Evolutionary conservation across 2,329 filamentous ascomycete genomes (phyloP).

Genomic region (Chaetothyriales sp.): DNA sequence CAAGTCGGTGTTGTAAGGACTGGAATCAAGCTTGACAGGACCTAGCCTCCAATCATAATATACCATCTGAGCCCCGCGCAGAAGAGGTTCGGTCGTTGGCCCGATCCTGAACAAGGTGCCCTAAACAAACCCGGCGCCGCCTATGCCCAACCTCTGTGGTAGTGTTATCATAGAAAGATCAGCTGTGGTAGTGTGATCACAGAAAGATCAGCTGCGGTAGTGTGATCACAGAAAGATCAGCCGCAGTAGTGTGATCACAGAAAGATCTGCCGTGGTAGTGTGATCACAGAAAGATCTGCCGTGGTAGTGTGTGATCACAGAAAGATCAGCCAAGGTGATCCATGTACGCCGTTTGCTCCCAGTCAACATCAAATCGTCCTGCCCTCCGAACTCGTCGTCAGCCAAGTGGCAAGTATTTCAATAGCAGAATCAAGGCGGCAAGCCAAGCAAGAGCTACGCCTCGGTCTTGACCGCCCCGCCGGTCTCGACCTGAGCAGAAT

Average conservation of each 20-base stretch:
- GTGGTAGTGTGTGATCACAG: not conserved
- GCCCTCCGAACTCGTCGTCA: not conserved
- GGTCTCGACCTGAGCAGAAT: conserved; percentile 14
- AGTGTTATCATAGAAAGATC: not conserved
- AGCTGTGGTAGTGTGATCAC: not conserved
- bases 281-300: no score
- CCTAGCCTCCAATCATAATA: not conserved
- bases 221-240: no score
- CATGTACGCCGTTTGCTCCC: not conserved
- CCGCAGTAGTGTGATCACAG: no score
- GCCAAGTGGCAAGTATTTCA: not conserved
- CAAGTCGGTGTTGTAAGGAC: not conserved
- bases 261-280: no score
- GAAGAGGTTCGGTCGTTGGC: not conserved
- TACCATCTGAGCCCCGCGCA: not conserved
- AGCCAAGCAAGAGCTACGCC: conserved; percentile 5
- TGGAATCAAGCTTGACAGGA: not conserved
- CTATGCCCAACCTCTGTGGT: not conserved
- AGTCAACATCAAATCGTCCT: not conserved
- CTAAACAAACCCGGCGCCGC: not conserved
- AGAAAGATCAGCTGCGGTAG: no score
- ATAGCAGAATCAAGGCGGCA: not conserved
- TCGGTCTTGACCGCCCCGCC: conserved; percentile 14
- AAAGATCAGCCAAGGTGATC: not conserved
- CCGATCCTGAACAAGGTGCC: not conserved